Base-by-base conservation (phyloP, 1,284 basidiomycete species). In the Naganishia liquefaciens region DNA sequence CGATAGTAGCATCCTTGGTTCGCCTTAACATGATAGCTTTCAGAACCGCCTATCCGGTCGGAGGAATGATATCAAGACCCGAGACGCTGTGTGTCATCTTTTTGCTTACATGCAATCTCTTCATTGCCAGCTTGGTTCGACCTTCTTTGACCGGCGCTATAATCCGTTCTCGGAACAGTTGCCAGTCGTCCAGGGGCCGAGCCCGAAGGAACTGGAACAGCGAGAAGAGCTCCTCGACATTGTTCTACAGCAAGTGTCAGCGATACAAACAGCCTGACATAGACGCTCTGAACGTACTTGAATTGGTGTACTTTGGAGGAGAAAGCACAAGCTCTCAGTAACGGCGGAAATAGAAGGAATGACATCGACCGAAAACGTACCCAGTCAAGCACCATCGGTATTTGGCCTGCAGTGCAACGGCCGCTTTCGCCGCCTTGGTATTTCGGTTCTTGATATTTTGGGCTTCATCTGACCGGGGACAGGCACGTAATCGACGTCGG, bases 401-500 rank as follows among this genome's bases (percentile, higher is more conserved):
- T 74, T 90, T 90, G 13, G 85, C 84, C 42, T 87, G 79, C 11
- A 99, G 82, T 1, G 83, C 88, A 66, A 86, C 90, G 67, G 93
- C 94, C 0, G 91, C 93, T 47, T 87, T 82, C 0, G 91, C 87
- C 33, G 85, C 84, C 75, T 93, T 90, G 0, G 94, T 91, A 39
- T 84, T 88, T 65, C 86, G 82, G 73, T 97, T 96, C 83, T 98
- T 98, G 81, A 99, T 98, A 73, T 90, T 93, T 74, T 99, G 95
- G 0, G 95, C 95, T 76, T 99, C 95, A 73, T 97, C 93, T 92
- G 64, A n/a, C 19, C n/a, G 10, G 27, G 5, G 13, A 7, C 7
- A 1, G 40, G 17, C n/a, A 11, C n/a, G 47, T 1, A 5, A 9
- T 15, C 3, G 23, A 19, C 21, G 25, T 54, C 11, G 30, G 23